Evolutionary conservation across 1,284 basidiomycete species (phyloP), one percentile per base, ranked within the genome.

Genomic region (Trametes sp.): DNA sequence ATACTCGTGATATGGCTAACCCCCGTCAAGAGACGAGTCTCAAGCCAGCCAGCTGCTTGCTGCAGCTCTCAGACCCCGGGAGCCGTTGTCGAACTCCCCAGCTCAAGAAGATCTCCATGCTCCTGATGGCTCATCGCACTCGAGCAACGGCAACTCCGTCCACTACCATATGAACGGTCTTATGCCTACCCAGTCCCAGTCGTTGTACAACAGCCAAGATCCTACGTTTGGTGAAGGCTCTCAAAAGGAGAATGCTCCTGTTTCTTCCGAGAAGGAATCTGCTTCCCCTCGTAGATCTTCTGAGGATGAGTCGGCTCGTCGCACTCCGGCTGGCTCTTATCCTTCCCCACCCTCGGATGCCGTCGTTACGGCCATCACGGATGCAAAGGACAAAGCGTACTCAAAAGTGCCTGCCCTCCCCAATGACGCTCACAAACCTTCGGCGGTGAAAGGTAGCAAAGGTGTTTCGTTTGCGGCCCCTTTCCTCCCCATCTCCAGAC

Each of bases 101-200:
- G 7, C 51, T 16, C 51, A 16, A 45, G 60, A 62, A 13, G 48
- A 50, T 14, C 42, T 54, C 19, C 49, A 57, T 5, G 51, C 49
- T n/a, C 24, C 50, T 45, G 58, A 67, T 13, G 63, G 35, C 14
- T 61, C 63, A 13, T 36, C 59, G 7, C 62, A 61, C 42, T 63
- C 64, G 8, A 66, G 64, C 46, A 55, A 36, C 23, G 29, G 50
- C 26, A 36, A 49, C 21, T 54, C 65, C 41, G 67, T 74, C 23
- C 78, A 78, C 56, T 88, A 88, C 73, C 81, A 84, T 68, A 80
- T 86, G 59, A 81, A 84, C 61, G 85, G 83, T 10, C 76, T 88
- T 16, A 83, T 81, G 9, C 69, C 74, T 13, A 84, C 84, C 0
- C 82, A 87, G 67, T 81, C 82, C 1, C 82, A 87, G 65, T 80